A percentile compares a stretch with the other conserved stretches of the same genome.
phyloP scores from a whole-genome alignment of 305 asterid genomes.

The Fraxinus velutina region DNA sequence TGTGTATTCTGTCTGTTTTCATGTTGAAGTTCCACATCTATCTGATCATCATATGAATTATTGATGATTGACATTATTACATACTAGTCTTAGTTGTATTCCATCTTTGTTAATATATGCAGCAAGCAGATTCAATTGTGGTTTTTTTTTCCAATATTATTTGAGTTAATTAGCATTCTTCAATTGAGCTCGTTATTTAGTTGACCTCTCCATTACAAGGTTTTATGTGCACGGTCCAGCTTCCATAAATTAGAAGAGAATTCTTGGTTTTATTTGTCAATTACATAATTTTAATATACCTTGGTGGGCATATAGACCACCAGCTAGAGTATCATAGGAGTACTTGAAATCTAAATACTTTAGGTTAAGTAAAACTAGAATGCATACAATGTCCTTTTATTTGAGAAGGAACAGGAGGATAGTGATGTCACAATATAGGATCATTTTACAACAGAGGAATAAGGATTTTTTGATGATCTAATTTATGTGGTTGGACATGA shows the following conservation, averaged over 20 bases:
- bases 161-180: not conserved
- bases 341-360: not conserved
- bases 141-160: not conserved
- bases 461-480: not conserved
- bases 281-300: not conserved
- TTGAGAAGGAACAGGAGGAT: not conserved
- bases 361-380: not conserved
- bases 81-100: not conserved
- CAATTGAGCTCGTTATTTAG: not conserved
- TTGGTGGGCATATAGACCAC: not conserved
- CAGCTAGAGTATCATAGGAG: not conserved
- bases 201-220: not conserved
- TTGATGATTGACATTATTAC: not conserved
- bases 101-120: not conserved
- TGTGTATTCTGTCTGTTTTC: not conserved
- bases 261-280: not conserved
- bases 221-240: not conserved
- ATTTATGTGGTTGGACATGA: not conserved
- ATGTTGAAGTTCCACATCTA: not conserved
- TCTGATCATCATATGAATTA: not conserved
- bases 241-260: not conserved
- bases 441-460: not conserved
- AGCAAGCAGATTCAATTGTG: not conserved
- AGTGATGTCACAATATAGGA: not conserved
- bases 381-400: not conserved